A percentile compares a stretch with the other conserved stretches of the same genome.
phyloP scores from a whole-genome alignment of 164 flowering plant genomes.

The Piper longum region DNA sequence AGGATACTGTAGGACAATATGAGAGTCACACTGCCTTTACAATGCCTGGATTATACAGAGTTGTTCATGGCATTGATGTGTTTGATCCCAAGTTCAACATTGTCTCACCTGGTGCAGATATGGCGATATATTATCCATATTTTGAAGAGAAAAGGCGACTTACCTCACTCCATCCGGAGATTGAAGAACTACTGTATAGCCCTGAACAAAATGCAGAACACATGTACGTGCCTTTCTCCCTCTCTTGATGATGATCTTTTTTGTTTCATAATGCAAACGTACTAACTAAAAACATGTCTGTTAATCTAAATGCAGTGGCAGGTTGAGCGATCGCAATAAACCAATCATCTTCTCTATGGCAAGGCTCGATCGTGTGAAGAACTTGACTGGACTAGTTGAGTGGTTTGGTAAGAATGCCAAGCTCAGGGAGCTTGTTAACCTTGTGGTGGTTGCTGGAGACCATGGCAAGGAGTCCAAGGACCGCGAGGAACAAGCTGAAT shows the following conservation, averaged over 20 bases:
- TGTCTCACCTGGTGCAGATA: conserved; percentile 93
- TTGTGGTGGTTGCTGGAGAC: conserved; percentile 82
- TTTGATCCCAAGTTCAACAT: conserved; percentile 95
- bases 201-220: conserved; percentile 61
- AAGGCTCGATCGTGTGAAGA: conserved; percentile 86
- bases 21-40: conserved; percentile 81
- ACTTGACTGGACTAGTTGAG: conserved; percentile 68
- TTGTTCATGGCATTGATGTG: conserved; percentile 79
- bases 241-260: background rate
- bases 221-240: conserved; percentile 36
- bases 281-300: background rate
- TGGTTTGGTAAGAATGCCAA: conserved; percentile 81
- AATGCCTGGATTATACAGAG: conserved; percentile 77
- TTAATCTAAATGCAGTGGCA: conserved; percentile 44
- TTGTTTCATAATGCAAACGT: background rate
- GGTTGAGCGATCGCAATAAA: conserved; percentile 58
- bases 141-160: conserved; percentile 46
- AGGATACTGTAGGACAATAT: conserved; percentile 84
- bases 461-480: conserved; percentile 65
- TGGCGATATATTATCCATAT: conserved; percentile 79
- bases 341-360: conserved; percentile 99
- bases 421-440: conserved; percentile 61
- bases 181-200: conserved; percentile 68
- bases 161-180: conserved; percentile 55
- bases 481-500: conserved; percentile 84